Conservation (phyloP, 176 grass and related monocot genomes). For the Avena atlantica region DNA sequence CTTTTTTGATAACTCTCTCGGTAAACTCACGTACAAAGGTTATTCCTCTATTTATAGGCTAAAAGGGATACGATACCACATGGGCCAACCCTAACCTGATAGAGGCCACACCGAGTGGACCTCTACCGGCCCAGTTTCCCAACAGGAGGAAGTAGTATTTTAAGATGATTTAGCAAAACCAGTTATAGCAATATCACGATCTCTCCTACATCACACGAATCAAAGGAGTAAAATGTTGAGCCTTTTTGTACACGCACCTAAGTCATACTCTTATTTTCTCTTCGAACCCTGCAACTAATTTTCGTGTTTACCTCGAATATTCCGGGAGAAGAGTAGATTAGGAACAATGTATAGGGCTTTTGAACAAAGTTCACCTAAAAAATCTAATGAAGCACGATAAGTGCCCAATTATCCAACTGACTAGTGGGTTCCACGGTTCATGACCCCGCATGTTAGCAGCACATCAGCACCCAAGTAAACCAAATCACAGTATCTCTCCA, state of each 20-base stretch:
- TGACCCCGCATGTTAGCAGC: conserved; percentile 8
- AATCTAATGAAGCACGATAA: background rate
- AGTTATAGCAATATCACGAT: no score
- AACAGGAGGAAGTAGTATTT: no score
- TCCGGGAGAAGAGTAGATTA: background rate
- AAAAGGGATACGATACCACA: no score
- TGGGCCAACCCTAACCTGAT: no score
- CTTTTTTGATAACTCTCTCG: no score
- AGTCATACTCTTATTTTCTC: background rate
- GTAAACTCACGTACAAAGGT: no score
- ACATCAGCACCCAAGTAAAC: background rate
- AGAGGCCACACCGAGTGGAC: no score
- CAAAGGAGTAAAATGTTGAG: background rate
- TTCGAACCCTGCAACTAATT: background rate
- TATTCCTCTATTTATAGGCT: no score
- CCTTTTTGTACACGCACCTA: background rate
- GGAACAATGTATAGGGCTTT: background rate
- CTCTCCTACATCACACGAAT: no score
- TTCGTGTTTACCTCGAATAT: background rate
- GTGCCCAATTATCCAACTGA: background rate
- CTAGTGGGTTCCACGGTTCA: background rate
- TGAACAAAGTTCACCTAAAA: background rate
- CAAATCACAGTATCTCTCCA: background rate
- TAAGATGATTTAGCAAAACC: no score
- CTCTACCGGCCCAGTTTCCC: no score